Evolutionary conservation across 2,329 filamentous ascomycete species (phyloP), one percentile per base, ranked within the genome.

Genomic region (Cordyceps sp.): DNA sequence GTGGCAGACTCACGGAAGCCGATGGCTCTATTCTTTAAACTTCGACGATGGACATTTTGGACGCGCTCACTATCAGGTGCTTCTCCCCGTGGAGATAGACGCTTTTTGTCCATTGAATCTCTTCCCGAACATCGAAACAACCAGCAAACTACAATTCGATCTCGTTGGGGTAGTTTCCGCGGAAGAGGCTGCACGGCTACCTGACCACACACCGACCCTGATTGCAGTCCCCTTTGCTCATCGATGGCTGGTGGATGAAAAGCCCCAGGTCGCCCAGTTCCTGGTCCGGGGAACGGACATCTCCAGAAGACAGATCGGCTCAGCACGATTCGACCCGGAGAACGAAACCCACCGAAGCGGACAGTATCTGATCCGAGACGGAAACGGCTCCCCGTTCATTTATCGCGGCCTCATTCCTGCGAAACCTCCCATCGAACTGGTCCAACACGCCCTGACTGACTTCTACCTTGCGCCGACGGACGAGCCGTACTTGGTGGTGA

Each of bases 151-250:
- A 10, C 36, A 29, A 5, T 46, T 52, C 17, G 36, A 37, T 9
- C 27, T 38, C 8, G 37, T 36, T 2, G 32, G 33, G 10, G 32
- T 17, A 0, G 33, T 53, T 17, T 37, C 46, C 2, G 26, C 42
- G 14, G 26, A 37, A 5, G 38, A 47, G 17, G 32, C 38, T 19
- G 31, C 29, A 3, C 10, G 14, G 1, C 17, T 44, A 10, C 30
- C 43, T 3, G 64, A 69, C 33, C 59, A 70, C 33, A 64, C 63
- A 0, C 48, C 50, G 1, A 48, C 52, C 4, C 48, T 73, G 4
- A 45, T 73, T 7, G 44, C 54, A 1, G 43, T 66, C 16, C 57
- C 63, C n/a, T 69, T 60, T 39, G 48, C 52, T 0, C 57, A 73
- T 44, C 59, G 67, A 8, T 61, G 56, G 52, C 21, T 36, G 0